These are phyloP conservation scores for Dovyalis caffra DNA, from an alignment of 345 rosid species.

Conservation along the genomic window DNA sequence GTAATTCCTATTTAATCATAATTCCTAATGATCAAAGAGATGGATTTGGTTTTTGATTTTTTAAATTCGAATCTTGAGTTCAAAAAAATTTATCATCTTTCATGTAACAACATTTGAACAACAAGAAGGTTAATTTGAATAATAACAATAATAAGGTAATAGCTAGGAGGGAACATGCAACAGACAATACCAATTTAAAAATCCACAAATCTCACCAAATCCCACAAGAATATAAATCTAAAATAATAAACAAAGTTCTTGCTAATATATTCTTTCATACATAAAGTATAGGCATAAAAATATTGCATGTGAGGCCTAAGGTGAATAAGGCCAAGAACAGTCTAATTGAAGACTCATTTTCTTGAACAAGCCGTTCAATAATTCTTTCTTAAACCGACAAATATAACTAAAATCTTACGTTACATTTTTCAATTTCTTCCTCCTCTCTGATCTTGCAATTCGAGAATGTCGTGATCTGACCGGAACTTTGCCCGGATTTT, in stretches of 20 bases:
- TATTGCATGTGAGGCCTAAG: slow-evolving; percentile 18
- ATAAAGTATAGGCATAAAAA: not conserved
- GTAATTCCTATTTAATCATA: too few species aligned
- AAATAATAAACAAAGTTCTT: not conserved
- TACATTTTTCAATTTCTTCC: slow-evolving; percentile 21
- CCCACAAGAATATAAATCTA: slow-evolving; percentile 7
- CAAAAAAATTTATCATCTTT: too few species aligned
- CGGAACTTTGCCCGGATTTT: slow-evolving; percentile 14
- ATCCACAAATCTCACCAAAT: slow-evolving; percentile 20
- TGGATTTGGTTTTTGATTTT: too few species aligned
- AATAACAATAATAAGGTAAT: too few species aligned
- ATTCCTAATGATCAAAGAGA: too few species aligned
- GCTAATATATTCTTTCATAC: not conserved
- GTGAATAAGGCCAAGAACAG: slow-evolving; percentile 8
- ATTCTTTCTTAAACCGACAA: not conserved
- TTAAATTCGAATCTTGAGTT: too few species aligned
- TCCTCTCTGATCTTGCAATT: slow-evolving; percentile 20
- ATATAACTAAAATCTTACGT: slow-evolving; percentile 17
- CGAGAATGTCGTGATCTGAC: slow-evolving; percentile 19
- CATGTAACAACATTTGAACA: too few species aligned
- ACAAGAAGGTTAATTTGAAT: too few species aligned
- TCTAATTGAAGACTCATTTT: not conserved
- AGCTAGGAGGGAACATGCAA: slow-evolving; percentile 28
- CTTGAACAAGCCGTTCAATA: not conserved
- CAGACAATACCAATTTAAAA: slow-evolving; percentile 16